Conservation (phyloP, 2,329 filamentous ascomycete species). For the Pezicula rhizophila region DNA sequence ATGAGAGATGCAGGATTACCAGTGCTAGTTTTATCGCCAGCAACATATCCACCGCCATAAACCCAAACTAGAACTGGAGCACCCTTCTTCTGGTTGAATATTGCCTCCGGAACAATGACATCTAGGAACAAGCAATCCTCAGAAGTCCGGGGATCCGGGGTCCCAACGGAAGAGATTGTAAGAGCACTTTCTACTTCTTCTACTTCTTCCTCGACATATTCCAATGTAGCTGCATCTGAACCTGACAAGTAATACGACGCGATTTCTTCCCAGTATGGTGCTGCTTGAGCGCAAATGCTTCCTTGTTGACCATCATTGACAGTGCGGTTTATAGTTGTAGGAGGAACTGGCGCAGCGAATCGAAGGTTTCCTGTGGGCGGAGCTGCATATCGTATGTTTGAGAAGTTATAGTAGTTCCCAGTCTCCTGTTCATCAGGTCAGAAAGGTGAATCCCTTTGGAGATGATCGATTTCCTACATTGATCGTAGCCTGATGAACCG, state of each 20-base stretch:
- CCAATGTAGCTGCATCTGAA: conserved; percentile 5
- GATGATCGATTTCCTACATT: conserved; percentile 29
- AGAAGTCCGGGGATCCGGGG: not conserved
- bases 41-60: conserved; percentile 41
- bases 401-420: conserved; percentile 32
- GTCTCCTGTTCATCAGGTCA: conserved; percentile 13
- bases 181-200: not conserved
- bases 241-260: conserved; percentile 5
- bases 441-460: conserved; percentile 8
- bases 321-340: conserved; percentile 17
- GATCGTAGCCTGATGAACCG: conserved; percentile 40
- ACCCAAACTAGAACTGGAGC: conserved; percentile 36
- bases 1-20: conserved; percentile 32
- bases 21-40: conserved; percentile 32
- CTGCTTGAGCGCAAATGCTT: conserved; percentile 30
- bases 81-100: conserved; percentile 19
- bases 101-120: conserved; percentile 34
- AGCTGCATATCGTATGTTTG: conserved; percentile 36
- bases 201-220: too few relatives aligned
- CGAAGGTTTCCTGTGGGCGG: conserved; percentile 35
- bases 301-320: conserved; percentile 26
- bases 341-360: conserved; percentile 33
- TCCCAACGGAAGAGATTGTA: conserved; percentile 5
- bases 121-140: conserved; percentile 46
- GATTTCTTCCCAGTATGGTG: conserved; percentile 31